Evolutionary conservation across 2,329 filamentous ascomycete genomes (phyloP), one percentile per base, ranked within the genome.

Genomic region (Aspergillus phoenicis): DNA sequence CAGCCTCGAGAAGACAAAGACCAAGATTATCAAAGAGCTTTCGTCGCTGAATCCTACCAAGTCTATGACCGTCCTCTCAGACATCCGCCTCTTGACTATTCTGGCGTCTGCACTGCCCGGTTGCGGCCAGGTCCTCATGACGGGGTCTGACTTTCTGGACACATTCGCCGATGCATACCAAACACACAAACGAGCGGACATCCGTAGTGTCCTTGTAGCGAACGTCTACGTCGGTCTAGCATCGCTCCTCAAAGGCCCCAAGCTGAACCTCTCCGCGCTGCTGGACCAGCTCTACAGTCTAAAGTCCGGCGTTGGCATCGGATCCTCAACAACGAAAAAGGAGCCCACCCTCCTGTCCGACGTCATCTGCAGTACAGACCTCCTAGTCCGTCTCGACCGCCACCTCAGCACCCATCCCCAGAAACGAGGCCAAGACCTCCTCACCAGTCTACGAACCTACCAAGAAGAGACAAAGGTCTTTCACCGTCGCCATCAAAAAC

Each of bases 141-240:
- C 90, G 0, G 94, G 94, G 1, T 93, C 90, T 54, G 94, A 97
- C 76, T 94, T 95, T 68, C 77, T 97, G 20, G 94, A 97, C 73
- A 87, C 89, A 0, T 82, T 97, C 11, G 71, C 72, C 56, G 78
- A 81, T 62, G 70, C 71, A 30, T 81, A 80, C 62, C 68, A 69
- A 30, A 79, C 80, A 52, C 83, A 88, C 60, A 87, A 86, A 74
- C 85, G 88, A 59, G 83, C 85, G 22, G 66, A 71, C 17, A 82
- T 93, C 47, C 85, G 88, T 61, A 89, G 86, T 64, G 83, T 85
- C 15, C 84, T 96, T 30, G 83, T 93, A 51, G 87, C 89, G 1
- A 89, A 90, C 3, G 80, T 86, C 11, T 97, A 95, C 70, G 81
- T 96, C 3, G 90, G 90, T 41, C 80, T 97, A 0, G 78, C 87